A percentile compares a stretch with the other conserved stretches of the same genome.
These are phyloP conservation scores for Firmiana major DNA, from an alignment of 345 rosid genomes.

Conservation along the genomic window DNA sequence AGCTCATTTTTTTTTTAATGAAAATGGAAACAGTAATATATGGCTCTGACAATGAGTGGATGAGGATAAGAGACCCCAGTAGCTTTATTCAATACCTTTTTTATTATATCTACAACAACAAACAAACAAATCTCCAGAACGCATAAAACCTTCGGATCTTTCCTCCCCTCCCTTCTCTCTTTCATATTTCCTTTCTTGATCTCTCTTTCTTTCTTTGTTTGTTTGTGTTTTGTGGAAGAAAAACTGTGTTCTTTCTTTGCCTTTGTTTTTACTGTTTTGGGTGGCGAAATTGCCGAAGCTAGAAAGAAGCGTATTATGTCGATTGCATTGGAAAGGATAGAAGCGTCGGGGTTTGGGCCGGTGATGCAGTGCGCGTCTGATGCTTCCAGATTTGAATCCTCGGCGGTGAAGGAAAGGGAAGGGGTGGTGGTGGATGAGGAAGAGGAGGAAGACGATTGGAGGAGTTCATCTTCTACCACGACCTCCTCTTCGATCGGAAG, in stretches of 20 bases:
- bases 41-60: slow-evolving; percentile 16
- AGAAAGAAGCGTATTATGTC: slow-evolving; percentile 17
- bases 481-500: slow-evolving; percentile 63
- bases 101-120: neutral
- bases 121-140: slow-evolving; percentile 2
- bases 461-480: slow-evolving; percentile 26
- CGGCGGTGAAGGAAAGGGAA: neutral
- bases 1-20: too few species aligned
- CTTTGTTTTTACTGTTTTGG: neutral
- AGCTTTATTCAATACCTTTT: neutral
- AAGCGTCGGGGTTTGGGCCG: slow-evolving; percentile 23
- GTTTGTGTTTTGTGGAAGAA: neutral
- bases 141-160: neutral
- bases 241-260: neutral
- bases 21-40: neutral
- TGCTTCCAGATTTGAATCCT: neutral
- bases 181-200: neutral
- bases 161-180: neutral
- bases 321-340: slow-evolving; percentile 27
- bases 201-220: neutral
- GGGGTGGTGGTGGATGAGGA: slow-evolving; percentile 3
- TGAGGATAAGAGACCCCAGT: slow-evolving; percentile 20
- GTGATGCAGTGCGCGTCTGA: slow-evolving; percentile 5
- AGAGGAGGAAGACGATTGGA: slow-evolving; percentile 22
- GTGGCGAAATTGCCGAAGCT: neutral